A percentile compares a stretch with the other conserved stretches of the same genome.
phyloP scores from a whole-genome alignment of 1,284 basidiomycete species.

The Vanrija humicola region DNA sequence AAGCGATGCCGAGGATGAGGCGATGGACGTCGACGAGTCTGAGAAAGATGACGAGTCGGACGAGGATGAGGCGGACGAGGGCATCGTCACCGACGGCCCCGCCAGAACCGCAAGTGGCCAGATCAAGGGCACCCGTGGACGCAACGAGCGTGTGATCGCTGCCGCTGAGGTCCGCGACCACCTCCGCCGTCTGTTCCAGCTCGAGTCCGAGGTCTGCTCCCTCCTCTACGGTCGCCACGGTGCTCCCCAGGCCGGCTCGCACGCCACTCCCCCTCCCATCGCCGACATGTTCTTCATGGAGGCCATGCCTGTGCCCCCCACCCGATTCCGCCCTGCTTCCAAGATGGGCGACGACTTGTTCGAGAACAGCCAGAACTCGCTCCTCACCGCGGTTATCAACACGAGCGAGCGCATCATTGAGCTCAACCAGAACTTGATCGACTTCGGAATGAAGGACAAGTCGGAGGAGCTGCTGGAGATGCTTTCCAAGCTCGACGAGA shows the following conservation, averaged over 20 bases:
- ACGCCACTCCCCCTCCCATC: constrained; percentile 48
- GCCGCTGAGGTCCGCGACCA: constrained; percentile 92
- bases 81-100: constrained; percentile 50
- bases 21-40: constrained; percentile 46
- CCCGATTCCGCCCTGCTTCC: constrained; percentile 90
- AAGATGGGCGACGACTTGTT: constrained; percentile 90
- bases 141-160: constrained; percentile 83
- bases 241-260: constrained; percentile 53
- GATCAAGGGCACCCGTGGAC: constrained; percentile 67
- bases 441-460: constrained; percentile 13
- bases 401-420: constrained; percentile 79
- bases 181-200: constrained; percentile 79
- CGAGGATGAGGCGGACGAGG: constrained; percentile 32
- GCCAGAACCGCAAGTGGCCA: constrained; percentile 68
- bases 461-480: constrained; percentile 10
- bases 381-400: constrained; percentile 77
- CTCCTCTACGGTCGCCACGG: constrained; percentile 92
- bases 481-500: constrained; percentile 23
- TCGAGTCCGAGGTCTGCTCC: constrained; percentile 75
- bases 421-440: constrained; percentile 55
- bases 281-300: constrained; percentile 97
- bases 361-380: constrained; percentile 94
- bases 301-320: constrained; percentile 85
- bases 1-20: constrained; percentile 55
- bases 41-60: constrained; percentile 54